phyloP scores from a whole-genome alignment of 495 filamentous ascomycete species.

The Cryomyces minteri region DNA sequence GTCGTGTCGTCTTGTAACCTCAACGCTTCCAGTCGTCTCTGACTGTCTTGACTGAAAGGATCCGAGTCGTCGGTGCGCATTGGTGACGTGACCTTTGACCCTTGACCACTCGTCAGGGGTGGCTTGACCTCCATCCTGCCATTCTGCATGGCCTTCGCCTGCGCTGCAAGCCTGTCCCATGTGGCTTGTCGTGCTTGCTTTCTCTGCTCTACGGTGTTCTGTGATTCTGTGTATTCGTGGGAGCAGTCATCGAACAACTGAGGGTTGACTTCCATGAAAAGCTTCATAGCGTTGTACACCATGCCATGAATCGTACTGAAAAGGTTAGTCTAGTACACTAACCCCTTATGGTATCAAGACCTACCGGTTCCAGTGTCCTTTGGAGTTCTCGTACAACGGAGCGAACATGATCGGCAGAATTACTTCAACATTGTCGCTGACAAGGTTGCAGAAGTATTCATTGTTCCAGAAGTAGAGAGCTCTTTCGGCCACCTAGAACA shows the following conservation, averaged over 20 bases:
- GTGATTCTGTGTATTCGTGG: constrained; percentile 92
- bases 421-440: constrained; percentile 96
- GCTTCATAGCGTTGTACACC: constrained; percentile 99
- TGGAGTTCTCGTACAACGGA: constrained; percentile 95
- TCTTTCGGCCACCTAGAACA: constrained; percentile 67
- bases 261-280: constrained; percentile 99
- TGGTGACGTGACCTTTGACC: constrained; percentile 28
- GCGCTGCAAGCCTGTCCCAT: constrained; percentile 72
- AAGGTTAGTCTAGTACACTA: neutral
- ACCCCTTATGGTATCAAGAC: constrained; percentile 4
- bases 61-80: constrained; percentile 53
- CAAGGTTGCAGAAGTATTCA: constrained; percentile 98
- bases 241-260: constrained; percentile 98
- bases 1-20: constrained; percentile 58
- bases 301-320: constrained; percentile 93
- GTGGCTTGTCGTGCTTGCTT: constrained; percentile 58
- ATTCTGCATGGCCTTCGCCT: constrained; percentile 49
- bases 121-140: constrained; percentile 23
- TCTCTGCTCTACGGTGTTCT: constrained; percentile 68
- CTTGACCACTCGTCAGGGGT: constrained; percentile 17
- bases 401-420: constrained; percentile 99
- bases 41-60: constrained; percentile 58
- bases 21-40: constrained; percentile 65
- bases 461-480: constrained; percentile 99
- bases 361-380: constrained; percentile 98